Base-by-base conservation (phyloP, 108 stramenopile species). In the Cyclotella choctawhatcheeana region DNA sequence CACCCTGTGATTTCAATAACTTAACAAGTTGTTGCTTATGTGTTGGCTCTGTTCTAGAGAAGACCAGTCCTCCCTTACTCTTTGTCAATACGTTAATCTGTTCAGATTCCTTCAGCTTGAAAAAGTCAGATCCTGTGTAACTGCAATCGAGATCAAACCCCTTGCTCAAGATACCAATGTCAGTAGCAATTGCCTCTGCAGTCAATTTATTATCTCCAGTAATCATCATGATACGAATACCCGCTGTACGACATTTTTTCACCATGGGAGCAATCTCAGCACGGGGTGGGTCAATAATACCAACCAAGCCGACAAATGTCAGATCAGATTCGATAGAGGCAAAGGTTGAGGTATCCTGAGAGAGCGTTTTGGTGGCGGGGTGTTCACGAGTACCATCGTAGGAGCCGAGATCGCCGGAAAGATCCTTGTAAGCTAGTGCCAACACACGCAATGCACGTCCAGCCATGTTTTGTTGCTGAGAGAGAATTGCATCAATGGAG, bases 161-260 rank as follows among this genome's bases (percentile, higher is more conserved):
- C 60, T 71, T 72, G 25, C 67, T 52, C 50, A 96, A 85, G 61
- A 97, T 93, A 45, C 86, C 83, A 35, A 88, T 59, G 25, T 93
- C 91, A 21, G 84, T 59, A 8, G 92, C 94, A 56, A 97, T 95
- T 24, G 92, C 92, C 54, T 84, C 74, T 34, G 96, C 96, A 12
- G 96, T 97, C 27, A 90, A 87, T 71, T 69, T 83, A 50, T 79
- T 74, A 78, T 97, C 96, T 7, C 96, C 96, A 17, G 96, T 97
- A 58, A 97, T 93, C 76, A 96, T 91, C 34, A 91, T 85, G 53
- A 97, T 91, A 12, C 93, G 87, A 62, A 97, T 88, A 21, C 96
- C 96, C 0, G 93, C 96, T 44, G 65, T 54, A 54, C 73, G 72
- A 81, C 96, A 97, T 52, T 76, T 55, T 26, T 55, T 44, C 34